These are phyloP conservation scores for Cicer pinnatifidum DNA, from an alignment of 306 rosid genomes.

Conservation along the genomic window DNA sequence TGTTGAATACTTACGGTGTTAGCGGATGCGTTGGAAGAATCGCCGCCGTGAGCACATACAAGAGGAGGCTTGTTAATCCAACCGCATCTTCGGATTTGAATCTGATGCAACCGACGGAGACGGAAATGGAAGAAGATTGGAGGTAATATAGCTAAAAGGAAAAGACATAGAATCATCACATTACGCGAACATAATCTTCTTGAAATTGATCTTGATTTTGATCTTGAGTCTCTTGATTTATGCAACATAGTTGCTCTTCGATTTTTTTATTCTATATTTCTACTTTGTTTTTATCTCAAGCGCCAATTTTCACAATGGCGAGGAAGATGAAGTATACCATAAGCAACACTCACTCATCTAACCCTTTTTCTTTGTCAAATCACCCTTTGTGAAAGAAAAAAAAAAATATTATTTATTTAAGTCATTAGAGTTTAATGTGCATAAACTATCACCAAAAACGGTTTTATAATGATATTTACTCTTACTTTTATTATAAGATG, in stretches of 20 bases:
- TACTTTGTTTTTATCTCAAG: not conserved
- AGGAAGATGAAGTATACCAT: no score
- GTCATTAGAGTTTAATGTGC: no score
- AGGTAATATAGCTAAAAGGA: slow-evolving; percentile 63
- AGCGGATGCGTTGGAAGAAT: slow-evolving; percentile 74
- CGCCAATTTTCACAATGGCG: no score
- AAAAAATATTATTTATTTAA: no score
- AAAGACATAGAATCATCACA: slow-evolving; percentile 53
- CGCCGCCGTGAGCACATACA: slow-evolving; percentile 92
- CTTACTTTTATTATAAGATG: no score
- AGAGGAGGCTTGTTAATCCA: slow-evolving; percentile 83
- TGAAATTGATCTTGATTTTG: not conserved
- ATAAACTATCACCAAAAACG: no score
- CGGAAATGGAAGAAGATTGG: slow-evolving; percentile 77
- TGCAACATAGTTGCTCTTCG: not conserved
- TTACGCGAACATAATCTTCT: slow-evolving; percentile 49
- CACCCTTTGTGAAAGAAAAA: no score
- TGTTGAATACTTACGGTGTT: slow-evolving; percentile 70
- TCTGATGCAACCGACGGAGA: slow-evolving; percentile 65
- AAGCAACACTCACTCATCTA: no score
- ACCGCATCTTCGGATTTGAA: slow-evolving; percentile 59
- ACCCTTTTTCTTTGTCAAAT: no score
- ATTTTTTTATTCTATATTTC: not conserved
- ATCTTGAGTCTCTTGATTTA: slow-evolving; percentile 31
- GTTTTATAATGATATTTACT: no score